Evolutionary conservation across 805 yeast genomes (phyloP).

Genomic region (Wickerhamomyces mucosus): DNA sequence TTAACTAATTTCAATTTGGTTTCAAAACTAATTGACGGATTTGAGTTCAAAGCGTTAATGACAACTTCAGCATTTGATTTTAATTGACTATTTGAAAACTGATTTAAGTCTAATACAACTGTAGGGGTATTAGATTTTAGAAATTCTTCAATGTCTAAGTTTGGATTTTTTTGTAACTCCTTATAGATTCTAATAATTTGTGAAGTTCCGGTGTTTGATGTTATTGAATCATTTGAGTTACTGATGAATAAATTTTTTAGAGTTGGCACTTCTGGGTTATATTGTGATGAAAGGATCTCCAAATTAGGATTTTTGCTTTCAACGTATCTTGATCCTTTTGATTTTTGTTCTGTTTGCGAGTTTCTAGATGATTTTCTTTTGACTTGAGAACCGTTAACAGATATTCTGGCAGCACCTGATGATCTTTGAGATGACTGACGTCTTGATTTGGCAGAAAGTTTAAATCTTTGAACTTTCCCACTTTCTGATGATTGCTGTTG

Average conservation of each 20-base stretch:
- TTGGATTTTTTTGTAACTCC: conserved; percentile 6
- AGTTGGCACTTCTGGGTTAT: conserved; percentile 13
- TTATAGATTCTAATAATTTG: conserved; percentile 16
- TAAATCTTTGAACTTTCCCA: too few relatives aligned
- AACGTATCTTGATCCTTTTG: not conserved
- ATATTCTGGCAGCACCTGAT: too few relatives aligned
- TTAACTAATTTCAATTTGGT: conserved; percentile 17
- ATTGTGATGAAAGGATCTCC: conserved; percentile 8
- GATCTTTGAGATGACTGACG: too few relatives aligned
- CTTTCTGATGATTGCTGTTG: too few relatives aligned
- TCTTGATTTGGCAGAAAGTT: too few relatives aligned
- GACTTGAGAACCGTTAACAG: too few relatives aligned
- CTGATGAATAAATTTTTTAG: conserved; percentile 6
- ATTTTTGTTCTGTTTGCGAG: conserved; percentile 1
- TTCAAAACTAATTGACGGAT: conserved; percentile 11
- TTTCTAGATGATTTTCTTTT: too few relatives aligned
- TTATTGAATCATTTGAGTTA: conserved; percentile 7
- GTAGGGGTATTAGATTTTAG: conserved; percentile 12
- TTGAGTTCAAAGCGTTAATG: conserved; percentile 18
- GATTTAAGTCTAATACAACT: conserved; percentile 4
- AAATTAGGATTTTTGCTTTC: conserved; percentile 11
- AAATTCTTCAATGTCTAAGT: conserved; percentile 11
- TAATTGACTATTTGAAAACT: conserved; percentile 11
- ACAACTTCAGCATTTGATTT: conserved; percentile 19
- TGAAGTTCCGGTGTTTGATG: conserved; percentile 14